phyloP scores from a whole-genome alignment of 106 monocot species.

The Dioscorea zingiberensis region DNA sequence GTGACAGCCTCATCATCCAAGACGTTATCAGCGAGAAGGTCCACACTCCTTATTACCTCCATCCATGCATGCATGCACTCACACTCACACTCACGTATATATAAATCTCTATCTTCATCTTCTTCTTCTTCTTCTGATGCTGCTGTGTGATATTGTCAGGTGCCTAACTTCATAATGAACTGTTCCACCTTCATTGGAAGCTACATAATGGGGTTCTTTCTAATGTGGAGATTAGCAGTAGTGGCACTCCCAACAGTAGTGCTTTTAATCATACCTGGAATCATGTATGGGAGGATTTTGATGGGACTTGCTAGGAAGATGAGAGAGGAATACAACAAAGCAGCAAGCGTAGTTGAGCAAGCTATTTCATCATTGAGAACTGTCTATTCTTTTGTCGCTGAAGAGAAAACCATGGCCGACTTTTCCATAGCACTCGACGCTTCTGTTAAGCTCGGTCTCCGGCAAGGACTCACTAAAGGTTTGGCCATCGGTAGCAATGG shows the following conservation, averaged over 20 bases:
- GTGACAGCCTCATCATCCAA: constrained; percentile 59
- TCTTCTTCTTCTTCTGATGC: neutral
- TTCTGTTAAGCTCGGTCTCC: constrained; percentile 57
- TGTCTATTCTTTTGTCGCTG: constrained; percentile 73
- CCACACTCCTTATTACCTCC: neutral
- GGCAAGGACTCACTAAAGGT: constrained; percentile 69
- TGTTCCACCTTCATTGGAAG: constrained; percentile 35
- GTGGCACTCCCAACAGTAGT: constrained; percentile 46
- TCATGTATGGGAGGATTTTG: constrained; percentile 54
- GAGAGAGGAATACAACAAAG: constrained; percentile 44
- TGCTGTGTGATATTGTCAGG: constrained; percentile 9
- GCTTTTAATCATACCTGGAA: constrained; percentile 57
- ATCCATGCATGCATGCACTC: too few relatives aligned
- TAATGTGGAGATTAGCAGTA: constrained; percentile 51
- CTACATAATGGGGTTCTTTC: constrained; percentile 44
- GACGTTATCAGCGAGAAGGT: constrained; percentile 70
- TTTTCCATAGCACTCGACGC: constrained; percentile 63
- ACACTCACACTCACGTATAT: too few relatives aligned
- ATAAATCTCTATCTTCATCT: neutral
- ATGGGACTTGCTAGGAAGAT: constrained; percentile 42
- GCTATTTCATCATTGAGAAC: constrained; percentile 71
- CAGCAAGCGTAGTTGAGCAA: constrained; percentile 61
- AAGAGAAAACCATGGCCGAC: constrained; percentile 40
- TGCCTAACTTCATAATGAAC: constrained; percentile 70
- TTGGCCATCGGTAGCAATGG: constrained; percentile 76